Conservation (phyloP, 345 rosid species). For the Eucalyptus marginata region DNA sequence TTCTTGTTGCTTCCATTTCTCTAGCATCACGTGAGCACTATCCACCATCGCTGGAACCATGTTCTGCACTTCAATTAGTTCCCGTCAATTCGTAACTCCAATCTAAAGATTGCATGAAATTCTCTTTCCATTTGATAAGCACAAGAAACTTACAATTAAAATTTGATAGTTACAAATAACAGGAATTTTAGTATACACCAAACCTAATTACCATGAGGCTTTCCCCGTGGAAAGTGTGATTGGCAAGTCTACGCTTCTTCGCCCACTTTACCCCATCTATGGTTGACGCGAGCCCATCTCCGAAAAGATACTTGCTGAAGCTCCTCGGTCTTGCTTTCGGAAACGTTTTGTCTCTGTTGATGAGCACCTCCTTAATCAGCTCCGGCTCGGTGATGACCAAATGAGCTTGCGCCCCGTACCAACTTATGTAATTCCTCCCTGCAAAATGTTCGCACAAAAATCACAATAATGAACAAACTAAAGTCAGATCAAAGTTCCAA, state of each 20-base stretch:
- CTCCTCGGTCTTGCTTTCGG: neutral
- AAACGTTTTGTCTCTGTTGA: neutral
- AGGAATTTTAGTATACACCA: too few relatives aligned
- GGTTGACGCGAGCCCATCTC: constrained; percentile 16
- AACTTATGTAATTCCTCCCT: neutral
- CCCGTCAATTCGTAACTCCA: neutral
- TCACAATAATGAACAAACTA: neutral
- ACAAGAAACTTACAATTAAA: too few relatives aligned
- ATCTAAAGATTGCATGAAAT: neutral
- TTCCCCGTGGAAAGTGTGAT: neutral
- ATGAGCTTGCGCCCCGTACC: neutral
- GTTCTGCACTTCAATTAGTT: neutral
- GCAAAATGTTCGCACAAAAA: neutral
- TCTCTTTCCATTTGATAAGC: too few relatives aligned
- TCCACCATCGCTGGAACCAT: constrained; percentile 19
- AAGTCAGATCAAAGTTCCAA: neutral
- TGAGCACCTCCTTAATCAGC: neutral
- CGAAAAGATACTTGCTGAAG: neutral
- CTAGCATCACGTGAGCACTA: constrained; percentile 16
- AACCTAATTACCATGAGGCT: constrained; percentile 8
- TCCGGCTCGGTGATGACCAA: neutral
- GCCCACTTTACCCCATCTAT: constrained; percentile 10
- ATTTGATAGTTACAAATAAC: too few relatives aligned
- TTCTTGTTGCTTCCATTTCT: constrained; percentile 16
- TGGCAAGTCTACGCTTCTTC: constrained; percentile 19